Evolutionary conservation across 768 basidiomycete genomes (phyloP).

Genomic region (Xerocomus spinulosus): DNA sequence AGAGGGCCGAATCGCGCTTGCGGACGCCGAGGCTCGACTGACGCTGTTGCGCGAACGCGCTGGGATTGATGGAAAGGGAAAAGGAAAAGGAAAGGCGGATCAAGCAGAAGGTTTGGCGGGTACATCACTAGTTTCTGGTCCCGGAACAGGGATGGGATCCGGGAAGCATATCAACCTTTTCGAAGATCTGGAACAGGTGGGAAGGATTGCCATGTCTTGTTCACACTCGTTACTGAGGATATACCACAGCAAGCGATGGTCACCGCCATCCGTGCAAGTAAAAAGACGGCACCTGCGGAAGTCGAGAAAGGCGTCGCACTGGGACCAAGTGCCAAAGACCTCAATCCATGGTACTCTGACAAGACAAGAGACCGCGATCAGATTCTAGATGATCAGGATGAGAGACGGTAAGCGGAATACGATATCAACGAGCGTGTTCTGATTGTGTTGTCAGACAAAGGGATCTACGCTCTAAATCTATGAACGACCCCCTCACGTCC

Average conservation of each 20-base stretch:
- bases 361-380: constrained; percentile 21
- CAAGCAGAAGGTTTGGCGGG: constrained; percentile 18
- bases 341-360: constrained; percentile 73
- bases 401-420: constrained; percentile 33
- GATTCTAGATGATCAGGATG: constrained; percentile 31
- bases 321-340: constrained; percentile 70
- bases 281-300: constrained; percentile 45
- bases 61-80: constrained; percentile 39
- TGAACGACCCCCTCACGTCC: constrained; percentile 68
- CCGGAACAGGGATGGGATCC: constrained; percentile 21
- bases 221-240: neutral
- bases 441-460: constrained; percentile 42
- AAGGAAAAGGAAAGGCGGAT: constrained; percentile 33
- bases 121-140: neutral
- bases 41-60: constrained; percentile 59
- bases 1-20: constrained; percentile 68
- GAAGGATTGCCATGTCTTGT: constrained; percentile 7
- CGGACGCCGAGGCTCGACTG: constrained; percentile 79
- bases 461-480: constrained; percentile 58
- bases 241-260: constrained; percentile 40
- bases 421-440: neutral
- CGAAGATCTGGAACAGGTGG: constrained; percentile 72
- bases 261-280: constrained; percentile 44
- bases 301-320: constrained; percentile 69
- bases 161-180: constrained; percentile 81